Base-by-base conservation (phyloP, 208 protist species). In the Acanthamoeba healyi region DNA sequence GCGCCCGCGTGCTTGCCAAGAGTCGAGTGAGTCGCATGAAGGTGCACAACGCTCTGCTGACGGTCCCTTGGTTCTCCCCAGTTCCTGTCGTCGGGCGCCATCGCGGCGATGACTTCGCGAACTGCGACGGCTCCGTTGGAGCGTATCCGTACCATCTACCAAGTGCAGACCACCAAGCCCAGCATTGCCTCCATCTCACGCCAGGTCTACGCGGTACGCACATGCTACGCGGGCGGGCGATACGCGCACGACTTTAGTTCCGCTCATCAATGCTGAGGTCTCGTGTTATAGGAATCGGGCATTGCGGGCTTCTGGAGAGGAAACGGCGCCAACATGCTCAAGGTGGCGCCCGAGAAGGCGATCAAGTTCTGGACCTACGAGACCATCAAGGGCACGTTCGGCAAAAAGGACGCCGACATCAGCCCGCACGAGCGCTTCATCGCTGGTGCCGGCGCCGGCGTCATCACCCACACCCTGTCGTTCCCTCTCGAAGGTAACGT, bases 361-460 rank as follows among this genome's bases (percentile, higher is more conserved):
- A 46, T 96, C 26, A 95, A 95, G 70, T 95, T 96, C 87, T 65
- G 46, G 17, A 46, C 86, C 17, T 96, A 84, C 74, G 95, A 95
- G 44, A 77, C 58, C 49, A 32, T 95, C 9, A 96, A 96, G 46
- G 77, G 34, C 44, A 34, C 79, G 7, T 95, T 96, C 94, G 67
- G 91, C n/a, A 90, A 92, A 14, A 67, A 74, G 42, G 94, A 95
- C 38, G 32, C 86, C 29, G 81, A 94, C 14, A 67, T 95, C 51
- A 94, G 46, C 22, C 32, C 38, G 29, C 56, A 44, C 40, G 94
- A 96, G 58, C 51, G 94, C 58, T 96, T 96, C 67, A 56, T 95
- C 26, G 36, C 79, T 15, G 95, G 95, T 67, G 91, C 77, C 44
- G 24, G 34, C 14, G 95, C 94, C 24, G 94, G 95, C 82, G 36